These are phyloP conservation scores for Sclerotinia subarctica DNA, from an alignment of 2,329 filamentous ascomycete species.

Conservation along the genomic window DNA sequence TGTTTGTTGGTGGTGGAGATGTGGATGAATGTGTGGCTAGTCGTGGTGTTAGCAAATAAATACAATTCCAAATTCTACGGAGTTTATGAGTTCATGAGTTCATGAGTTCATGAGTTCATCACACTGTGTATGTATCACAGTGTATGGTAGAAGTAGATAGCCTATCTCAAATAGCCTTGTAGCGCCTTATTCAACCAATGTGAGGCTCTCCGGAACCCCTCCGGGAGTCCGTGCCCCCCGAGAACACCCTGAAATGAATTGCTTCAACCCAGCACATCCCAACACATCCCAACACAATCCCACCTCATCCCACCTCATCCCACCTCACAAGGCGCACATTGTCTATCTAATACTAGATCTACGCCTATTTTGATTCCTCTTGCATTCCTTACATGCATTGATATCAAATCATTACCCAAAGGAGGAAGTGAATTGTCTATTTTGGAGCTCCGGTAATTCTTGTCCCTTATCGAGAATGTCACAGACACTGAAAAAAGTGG, in stretches of 20 bases:
- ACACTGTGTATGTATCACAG: too few species aligned
- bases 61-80: background rate
- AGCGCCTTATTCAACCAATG: background rate
- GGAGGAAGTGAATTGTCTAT: constrained; percentile 5
- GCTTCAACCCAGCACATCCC: background rate
- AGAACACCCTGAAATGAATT: background rate
- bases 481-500: background rate
- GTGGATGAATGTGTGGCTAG: background rate
- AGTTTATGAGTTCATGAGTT: too few species aligned
- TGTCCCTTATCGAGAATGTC: background rate
- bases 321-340: too few species aligned
- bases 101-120: too few species aligned
- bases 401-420: background rate
- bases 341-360: too few species aligned
- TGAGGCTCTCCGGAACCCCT: background rate
- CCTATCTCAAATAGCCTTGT: background rate
- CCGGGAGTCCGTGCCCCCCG: constrained; percentile 1
- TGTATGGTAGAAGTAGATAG: background rate
- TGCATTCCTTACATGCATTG: background rate
- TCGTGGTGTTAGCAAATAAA: background rate
- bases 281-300: too few species aligned
- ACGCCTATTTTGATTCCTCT: background rate
- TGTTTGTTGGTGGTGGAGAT: background rate
- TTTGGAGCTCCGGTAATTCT: background rate
- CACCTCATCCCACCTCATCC: too few species aligned